Conservation (phyloP, 2,329 filamentous ascomycete genomes). For the Penicillium carneum region DNA sequence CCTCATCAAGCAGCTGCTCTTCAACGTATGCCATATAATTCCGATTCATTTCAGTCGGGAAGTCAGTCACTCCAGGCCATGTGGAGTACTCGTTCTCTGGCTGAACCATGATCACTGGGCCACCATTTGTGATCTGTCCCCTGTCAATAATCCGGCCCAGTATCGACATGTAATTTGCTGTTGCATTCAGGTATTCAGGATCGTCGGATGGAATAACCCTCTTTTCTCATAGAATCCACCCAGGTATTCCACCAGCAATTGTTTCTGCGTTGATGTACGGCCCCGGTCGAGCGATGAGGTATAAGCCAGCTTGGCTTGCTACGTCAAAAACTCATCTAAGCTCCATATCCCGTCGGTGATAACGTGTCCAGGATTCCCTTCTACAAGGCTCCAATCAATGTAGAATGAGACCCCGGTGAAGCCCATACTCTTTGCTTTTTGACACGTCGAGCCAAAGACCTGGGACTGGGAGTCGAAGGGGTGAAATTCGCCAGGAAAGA, state of each 20-base stretch:
- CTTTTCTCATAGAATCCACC: constrained; percentile 74
- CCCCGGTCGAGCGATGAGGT: constrained; percentile 72
- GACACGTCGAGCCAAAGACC: constrained; percentile 72
- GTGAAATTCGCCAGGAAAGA: constrained; percentile 76
- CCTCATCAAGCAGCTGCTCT: constrained; percentile 68
- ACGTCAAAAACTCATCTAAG: constrained; percentile 59
- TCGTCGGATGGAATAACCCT: constrained; percentile 57
- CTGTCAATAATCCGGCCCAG: constrained; percentile 62
- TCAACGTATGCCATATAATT: constrained; percentile 73
- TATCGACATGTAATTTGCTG: constrained; percentile 49
- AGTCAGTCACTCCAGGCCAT: constrained; percentile 24
- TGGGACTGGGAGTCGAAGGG: constrained; percentile 69
- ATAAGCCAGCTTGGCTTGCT: constrained; percentile 57
- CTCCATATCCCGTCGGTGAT: constrained; percentile 71
- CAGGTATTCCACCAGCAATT: constrained; percentile 77
- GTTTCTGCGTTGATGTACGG: constrained; percentile 80
- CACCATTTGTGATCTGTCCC: constrained; percentile 79
- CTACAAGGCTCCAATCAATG: constrained; percentile 44
- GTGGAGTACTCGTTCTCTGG: constrained; percentile 79
- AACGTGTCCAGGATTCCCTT: constrained; percentile 73
- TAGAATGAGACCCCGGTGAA: constrained; percentile 78
- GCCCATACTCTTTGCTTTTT: constrained; percentile 79
- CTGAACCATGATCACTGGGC: constrained; percentile 77
- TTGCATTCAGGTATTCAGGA: constrained; percentile 67
- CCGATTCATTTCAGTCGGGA: constrained; percentile 54